These are phyloP conservation scores for Fomitopsis schrenkii DNA, from an alignment of 1,284 basidiomycete genomes.

Conservation along the genomic window DNA sequence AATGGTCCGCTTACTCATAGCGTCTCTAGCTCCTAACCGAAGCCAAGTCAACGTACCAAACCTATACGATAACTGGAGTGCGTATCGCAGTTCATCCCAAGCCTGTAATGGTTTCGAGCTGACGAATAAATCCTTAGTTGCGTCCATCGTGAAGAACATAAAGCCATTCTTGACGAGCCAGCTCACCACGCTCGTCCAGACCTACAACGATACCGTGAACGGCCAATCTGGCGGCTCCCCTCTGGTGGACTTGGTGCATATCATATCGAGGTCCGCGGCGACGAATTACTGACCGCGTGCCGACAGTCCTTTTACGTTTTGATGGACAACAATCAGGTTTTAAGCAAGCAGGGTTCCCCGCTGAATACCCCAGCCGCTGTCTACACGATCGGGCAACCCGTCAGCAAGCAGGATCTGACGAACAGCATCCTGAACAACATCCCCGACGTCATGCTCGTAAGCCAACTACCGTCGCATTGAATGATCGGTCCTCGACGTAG, in stretches of 20 bases:
- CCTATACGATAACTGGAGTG: neutral
- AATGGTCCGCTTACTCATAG: neutral
- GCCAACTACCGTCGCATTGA: neutral
- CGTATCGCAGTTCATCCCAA: neutral
- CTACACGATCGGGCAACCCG: neutral
- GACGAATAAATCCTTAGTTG: neutral
- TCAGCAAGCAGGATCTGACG: neutral
- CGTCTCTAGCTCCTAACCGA: neutral
- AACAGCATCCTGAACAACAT: neutral
- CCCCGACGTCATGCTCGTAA: neutral
- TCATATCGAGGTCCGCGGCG: neutral
- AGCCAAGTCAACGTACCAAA: neutral
- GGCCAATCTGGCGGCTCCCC: neutral
- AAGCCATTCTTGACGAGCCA: neutral
- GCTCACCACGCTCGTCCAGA: neutral
- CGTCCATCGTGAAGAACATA: neutral
- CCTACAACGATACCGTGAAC: neutral
- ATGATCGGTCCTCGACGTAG: neutral
- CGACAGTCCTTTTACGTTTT: neutral
- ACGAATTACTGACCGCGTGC: neutral
- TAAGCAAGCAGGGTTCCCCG: neutral
- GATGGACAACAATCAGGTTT: neutral
- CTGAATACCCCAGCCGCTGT: neutral
- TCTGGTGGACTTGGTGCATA: neutral
- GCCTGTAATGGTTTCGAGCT: neutral